Conservation (phyloP, 179 eudicot species). For the Patellifolia procumbens region DNA sequence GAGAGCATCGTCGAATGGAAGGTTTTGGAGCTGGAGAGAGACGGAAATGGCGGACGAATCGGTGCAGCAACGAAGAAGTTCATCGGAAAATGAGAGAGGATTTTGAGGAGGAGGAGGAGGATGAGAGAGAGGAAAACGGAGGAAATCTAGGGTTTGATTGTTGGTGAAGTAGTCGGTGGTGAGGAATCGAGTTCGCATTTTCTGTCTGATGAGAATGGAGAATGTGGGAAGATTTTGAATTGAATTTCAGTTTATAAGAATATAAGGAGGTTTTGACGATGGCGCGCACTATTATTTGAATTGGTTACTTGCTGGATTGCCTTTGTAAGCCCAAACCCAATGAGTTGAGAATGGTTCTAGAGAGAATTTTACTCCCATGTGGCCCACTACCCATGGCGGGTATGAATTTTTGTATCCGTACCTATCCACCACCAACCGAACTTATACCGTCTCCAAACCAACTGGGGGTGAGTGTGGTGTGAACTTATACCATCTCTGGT, state of each 20-base stretch:
- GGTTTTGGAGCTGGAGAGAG: constrained; percentile 31
- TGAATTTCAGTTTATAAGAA: background rate
- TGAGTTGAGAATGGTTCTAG: background rate
- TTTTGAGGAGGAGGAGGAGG: constrained; percentile 20
- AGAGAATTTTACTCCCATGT: background rate
- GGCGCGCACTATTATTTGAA: constrained; percentile 24
- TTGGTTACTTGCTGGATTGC: background rate
- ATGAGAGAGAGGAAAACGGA: constrained; percentile 56
- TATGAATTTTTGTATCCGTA: too few species aligned
- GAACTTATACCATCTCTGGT: too few species aligned
- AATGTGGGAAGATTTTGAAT: constrained; percentile 16
- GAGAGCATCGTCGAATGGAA: constrained; percentile 53
- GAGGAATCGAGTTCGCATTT: constrained; percentile 77
- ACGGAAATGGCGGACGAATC: constrained; percentile 28
- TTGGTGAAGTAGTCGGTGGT: constrained; percentile 43
- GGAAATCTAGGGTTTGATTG: constrained; percentile 53
- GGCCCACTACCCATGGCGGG: too few species aligned
- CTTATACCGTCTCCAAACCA: too few species aligned
- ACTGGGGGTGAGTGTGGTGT: too few species aligned
- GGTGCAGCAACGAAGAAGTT: constrained; percentile 32
- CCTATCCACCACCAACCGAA: too few species aligned
- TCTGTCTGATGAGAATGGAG: background rate
- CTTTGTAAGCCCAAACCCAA: background rate
- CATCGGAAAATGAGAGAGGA: constrained; percentile 31
- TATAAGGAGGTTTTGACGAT: background rate